Evolutionary conservation across 345 rosid species (phyloP).

Genomic region (Lepidium sativum): DNA sequence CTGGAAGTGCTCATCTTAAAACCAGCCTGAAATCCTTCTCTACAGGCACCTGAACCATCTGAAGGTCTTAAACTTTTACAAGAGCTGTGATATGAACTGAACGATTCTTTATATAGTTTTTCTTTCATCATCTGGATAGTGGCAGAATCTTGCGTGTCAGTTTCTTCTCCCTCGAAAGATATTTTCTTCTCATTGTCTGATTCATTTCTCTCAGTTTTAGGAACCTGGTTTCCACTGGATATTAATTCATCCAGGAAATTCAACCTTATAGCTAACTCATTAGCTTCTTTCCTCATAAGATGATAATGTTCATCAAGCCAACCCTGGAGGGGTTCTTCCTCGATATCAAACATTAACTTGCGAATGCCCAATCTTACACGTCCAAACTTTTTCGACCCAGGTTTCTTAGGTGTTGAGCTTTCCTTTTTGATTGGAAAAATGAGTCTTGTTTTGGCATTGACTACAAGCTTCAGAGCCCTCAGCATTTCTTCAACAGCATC

Average conservation of each 20-base stretch:
- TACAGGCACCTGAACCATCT: conserved; percentile 82
- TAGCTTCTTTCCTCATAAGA: conserved; percentile 73
- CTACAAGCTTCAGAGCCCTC: conserved; percentile 81
- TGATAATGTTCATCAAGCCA: conserved; percentile 97
- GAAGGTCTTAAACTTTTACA: conserved; percentile 65
- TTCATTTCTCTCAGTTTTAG: conserved; percentile 42
- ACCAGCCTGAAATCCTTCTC: conserved; percentile 82
- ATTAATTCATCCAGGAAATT: conserved; percentile 66
- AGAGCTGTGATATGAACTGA: conserved; percentile 68
- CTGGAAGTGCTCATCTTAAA: conserved; percentile 70
- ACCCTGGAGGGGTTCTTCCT: conserved; percentile 95
- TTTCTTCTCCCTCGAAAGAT: conserved; percentile 46
- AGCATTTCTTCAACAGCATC: conserved; percentile 94
- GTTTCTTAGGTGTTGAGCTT: conserved; percentile 58
- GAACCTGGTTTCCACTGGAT: conserved; percentile 31
- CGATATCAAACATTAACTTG: conserved; percentile 73
- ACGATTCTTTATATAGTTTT: conserved; percentile 51
- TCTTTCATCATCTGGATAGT: conserved; percentile 46
- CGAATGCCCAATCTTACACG: conserved; percentile 67
- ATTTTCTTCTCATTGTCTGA: conserved; percentile 37
- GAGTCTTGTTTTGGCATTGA: no score
- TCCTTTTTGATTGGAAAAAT: no score
- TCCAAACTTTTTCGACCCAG: conserved; percentile 74
- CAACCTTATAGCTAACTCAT: conserved; percentile 85
- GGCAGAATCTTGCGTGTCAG: conserved; percentile 52